A percentile compares a stretch with the other conserved stretches of the same genome.
Evolutionary conservation across 2,329 filamentous ascomycete genomes (phyloP).

Genomic region (Stemphylium beticola): DNA sequence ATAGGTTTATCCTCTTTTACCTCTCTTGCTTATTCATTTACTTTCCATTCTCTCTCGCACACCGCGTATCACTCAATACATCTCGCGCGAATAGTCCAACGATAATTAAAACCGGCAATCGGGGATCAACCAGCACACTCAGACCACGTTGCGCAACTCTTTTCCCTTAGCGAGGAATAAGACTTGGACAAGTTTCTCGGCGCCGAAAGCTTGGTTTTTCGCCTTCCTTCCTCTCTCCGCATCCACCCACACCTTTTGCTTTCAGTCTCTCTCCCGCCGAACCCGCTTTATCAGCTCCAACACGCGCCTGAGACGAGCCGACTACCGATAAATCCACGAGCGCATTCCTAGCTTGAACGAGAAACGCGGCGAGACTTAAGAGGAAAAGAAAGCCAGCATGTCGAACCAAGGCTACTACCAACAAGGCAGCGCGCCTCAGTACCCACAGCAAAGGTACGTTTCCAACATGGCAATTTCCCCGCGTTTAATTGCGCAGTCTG

Average conservation of each 20-base stretch:
- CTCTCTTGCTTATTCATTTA: not conserved
- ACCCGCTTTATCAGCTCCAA: not conserved
- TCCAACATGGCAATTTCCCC: not conserved
- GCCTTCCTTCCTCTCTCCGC: not conserved
- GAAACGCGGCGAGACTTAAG: not conserved
- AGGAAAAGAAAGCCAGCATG: constrained; percentile 29
- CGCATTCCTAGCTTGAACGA: too few species aligned
- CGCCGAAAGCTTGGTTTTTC: not conserved
- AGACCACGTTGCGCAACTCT: too few species aligned
- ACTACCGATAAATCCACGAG: not conserved
- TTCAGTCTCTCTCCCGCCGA: too few species aligned
- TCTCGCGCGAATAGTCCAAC: too few species aligned
- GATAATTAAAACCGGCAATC: too few species aligned
- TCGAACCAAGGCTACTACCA: constrained; percentile 49
- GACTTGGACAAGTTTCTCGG: too few species aligned
- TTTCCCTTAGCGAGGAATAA: too few species aligned
- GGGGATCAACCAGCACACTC: too few species aligned
- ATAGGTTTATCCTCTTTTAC: too few species aligned
- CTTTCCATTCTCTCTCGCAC: not conserved
- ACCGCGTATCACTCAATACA: too few species aligned
- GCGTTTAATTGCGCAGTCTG: not conserved
- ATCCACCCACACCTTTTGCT: not conserved
- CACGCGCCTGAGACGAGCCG: not conserved
- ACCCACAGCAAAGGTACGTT: constrained; percentile 45
- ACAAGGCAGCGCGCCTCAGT: constrained; percentile 37